Evolutionary conservation across 129 eudicot species (phyloP).

Genomic region (Flaveria ramosissima): DNA sequence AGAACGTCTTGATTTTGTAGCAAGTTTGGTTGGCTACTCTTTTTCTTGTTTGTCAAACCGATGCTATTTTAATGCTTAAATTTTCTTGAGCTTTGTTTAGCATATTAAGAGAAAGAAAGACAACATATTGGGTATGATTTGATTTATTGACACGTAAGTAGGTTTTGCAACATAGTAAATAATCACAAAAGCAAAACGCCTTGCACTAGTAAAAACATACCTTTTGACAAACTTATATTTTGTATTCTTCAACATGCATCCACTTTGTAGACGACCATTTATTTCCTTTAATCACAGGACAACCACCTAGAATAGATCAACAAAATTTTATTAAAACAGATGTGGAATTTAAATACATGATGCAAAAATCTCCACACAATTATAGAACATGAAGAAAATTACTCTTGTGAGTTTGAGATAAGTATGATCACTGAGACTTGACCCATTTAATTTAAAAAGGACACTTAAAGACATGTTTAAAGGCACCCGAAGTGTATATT

Average conservation of each 20-base stretch:
- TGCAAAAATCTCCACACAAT: conserved; percentile 12
- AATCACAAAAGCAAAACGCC: conserved; percentile 18
- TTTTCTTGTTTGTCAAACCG: not conserved
- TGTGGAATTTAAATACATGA: not conserved
- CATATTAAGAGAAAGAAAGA: conserved; percentile 14
- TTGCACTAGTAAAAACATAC: conserved; percentile 21
- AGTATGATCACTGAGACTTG: not conserved
- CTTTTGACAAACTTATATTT: conserved; percentile 43
- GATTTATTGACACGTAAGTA: not conserved
- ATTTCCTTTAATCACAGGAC: conserved; percentile 95
- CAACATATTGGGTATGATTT: conserved; percentile 2
- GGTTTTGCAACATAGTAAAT: conserved; percentile 4
- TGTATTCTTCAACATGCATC: conserved; percentile 94
- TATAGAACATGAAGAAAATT: conserved; percentile 2
- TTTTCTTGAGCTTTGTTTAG: conserved; percentile 16
- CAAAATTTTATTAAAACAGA: conserved; percentile 1
- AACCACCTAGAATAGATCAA: conserved; percentile 62
- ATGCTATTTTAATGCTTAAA: conserved; percentile 6
- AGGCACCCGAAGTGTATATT: not conserved
- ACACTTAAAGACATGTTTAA: not conserved
- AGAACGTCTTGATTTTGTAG: not conserved
- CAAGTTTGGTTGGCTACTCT: not conserved
- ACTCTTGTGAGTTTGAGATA: conserved; percentile 9
- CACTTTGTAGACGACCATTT: conserved; percentile 97
- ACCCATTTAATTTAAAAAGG: not conserved